A percentile compares a stretch with the other conserved stretches of the same genome.
Evolutionary conservation across 148 eudicot species (phyloP).

Genomic region (Limonium bicolor): DNA sequence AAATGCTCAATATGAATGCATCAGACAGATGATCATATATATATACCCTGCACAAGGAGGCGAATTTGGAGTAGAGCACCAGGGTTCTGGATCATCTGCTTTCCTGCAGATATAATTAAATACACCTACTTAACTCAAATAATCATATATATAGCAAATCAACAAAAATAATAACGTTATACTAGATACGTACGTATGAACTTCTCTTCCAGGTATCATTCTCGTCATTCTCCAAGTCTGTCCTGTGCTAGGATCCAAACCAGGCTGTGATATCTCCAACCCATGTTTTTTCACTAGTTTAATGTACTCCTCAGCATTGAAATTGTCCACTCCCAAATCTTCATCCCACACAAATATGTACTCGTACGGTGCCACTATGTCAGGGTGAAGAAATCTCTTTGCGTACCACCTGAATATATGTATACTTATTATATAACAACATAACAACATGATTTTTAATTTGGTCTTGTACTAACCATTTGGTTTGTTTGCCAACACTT

Average conservation of each 20-base stretch:
- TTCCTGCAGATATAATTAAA: no score
- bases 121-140: no score
- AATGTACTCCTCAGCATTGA: conserved; percentile 82
- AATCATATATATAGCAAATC: not conserved
- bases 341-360: conserved; percentile 95
- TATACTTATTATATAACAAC: no score
- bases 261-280: conserved; percentile 95
- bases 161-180: not conserved
- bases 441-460: no score
- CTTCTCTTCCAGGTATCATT: conserved; percentile 42
- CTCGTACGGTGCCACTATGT: conserved; percentile 79
- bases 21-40: not conserved
- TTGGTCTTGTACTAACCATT: no score
- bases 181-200: conserved; percentile 47
- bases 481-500: conserved; percentile 61
- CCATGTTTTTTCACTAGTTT: conserved; percentile 68
- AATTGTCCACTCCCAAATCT: conserved; percentile 79
- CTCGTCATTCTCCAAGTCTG: conserved; percentile 60
- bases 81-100: not conserved
- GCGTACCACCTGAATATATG: conserved; percentile 93
- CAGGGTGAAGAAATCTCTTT: conserved; percentile 86
- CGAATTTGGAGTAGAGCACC: not conserved
- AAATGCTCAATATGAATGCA: not conserved
- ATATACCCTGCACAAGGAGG: conserved; percentile 3
- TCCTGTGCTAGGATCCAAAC: conserved; percentile 30